A percentile compares a stretch with the other conserved stretches of the same genome.
Evolutionary conservation across 2,329 filamentous ascomycete species (phyloP).

Genomic region (Neobulgaria alba): DNA sequence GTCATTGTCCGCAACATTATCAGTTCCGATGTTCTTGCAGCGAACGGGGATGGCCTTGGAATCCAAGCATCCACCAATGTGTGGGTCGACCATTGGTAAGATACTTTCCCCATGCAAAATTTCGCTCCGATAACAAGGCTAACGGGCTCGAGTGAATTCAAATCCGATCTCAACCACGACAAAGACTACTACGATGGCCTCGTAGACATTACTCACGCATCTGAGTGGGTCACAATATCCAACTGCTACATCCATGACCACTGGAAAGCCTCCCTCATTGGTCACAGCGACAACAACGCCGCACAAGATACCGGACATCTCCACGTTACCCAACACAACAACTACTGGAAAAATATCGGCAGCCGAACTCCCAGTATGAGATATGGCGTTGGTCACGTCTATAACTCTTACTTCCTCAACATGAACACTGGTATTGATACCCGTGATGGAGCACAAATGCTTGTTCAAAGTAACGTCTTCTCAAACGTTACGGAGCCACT

Average conservation of each 20-base stretch:
- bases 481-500: constrained; percentile 34
- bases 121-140: too few species aligned
- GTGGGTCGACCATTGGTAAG: constrained; percentile 35
- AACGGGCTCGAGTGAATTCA: constrained; percentile 34
- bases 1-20: constrained; percentile 50
- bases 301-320: constrained; percentile 24
- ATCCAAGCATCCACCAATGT: constrained; percentile 40
- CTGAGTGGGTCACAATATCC: constrained; percentile 36
- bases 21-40: constrained; percentile 38
- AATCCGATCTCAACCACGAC: constrained; percentile 28
- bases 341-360: constrained; percentile 20
- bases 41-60: constrained; percentile 41
- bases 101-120: not conserved
- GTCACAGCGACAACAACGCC: constrained; percentile 23
- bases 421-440: constrained; percentile 46
- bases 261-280: constrained; percentile 24
- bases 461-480: constrained; percentile 46
- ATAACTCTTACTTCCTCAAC: constrained; percentile 43
- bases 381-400: constrained; percentile 57
- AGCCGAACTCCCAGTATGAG: constrained; percentile 45
- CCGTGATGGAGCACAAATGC: constrained; percentile 47
- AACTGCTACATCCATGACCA: constrained; percentile 38
- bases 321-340: constrained; percentile 22
- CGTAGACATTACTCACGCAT: constrained; percentile 36
- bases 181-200: constrained; percentile 38